Base-by-base conservation (phyloP, 805 yeast genomes). In the Candida maesae region DNA sequence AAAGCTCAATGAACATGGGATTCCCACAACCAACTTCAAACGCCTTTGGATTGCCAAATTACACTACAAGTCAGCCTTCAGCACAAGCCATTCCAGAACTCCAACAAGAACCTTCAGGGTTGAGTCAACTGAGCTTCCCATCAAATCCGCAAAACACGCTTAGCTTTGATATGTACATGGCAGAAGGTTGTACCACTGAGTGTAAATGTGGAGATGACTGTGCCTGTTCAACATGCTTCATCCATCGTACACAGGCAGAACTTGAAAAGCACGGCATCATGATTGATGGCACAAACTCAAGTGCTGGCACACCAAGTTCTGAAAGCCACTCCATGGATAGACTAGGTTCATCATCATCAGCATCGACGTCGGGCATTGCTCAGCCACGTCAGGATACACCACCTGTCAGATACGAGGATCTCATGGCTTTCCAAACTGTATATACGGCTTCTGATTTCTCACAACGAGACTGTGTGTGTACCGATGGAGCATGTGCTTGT, bases 201-300 rank as follows among this genome's bases (percentile, higher is more conserved):
- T 55, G 59, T 46, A 19, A 42, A 12, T 55, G 59, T 53, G 58
- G 56, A 2, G 43, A 46, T 2, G 44, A 41, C 7, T 55, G 59
- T 44, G 20, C 43, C 0, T 55, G 59, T 38, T 54, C 55, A 12
- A 52, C 53, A 3, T 55, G 59, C 38, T 29, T 53, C 27, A 45
- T 53, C 3, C 59, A 55, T 41, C 44, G 57, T 44, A 54, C 53
- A 2, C 52, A 51, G 21, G 51, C 51, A 30, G 58, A 53, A 18
- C 26, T 53, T 20, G 45, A 28, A 39, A 48, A 39, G 2, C 51
- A 48, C 29, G 58, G 58, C 2, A 33, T 53, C 5, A 6, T 14
- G 7, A 14, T 16, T 6, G 31, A 28, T 21, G 24, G 24, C 10
- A 8, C 24, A 11, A 28, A 7, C 6, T 6, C 18, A n/a, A 14